These are phyloP conservation scores for Boletus fagicola DNA, from an alignment of 768 basidiomycete species.

Conservation along the genomic window DNA sequence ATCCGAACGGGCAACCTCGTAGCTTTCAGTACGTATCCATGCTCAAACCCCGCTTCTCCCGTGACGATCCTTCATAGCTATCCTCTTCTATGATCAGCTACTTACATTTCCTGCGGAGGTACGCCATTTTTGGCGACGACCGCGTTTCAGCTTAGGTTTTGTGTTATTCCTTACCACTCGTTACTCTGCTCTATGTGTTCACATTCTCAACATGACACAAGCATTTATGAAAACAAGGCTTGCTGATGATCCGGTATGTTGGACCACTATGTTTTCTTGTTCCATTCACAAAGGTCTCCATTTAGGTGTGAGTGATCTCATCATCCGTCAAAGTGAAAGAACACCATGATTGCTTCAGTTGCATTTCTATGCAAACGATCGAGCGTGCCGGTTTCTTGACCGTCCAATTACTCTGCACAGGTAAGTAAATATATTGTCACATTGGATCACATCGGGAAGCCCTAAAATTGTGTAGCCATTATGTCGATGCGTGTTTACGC, in stretches of 20 bases:
- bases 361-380: background rate
- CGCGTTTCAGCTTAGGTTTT: constrained; percentile 32
- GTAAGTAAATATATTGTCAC: background rate
- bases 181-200: constrained; percentile 40
- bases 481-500: constrained; percentile 26
- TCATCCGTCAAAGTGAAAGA: background rate
- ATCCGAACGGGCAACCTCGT: background rate
- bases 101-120: constrained; percentile 45
- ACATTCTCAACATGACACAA: constrained; percentile 37
- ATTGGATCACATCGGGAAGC: background rate
- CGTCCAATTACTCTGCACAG: constrained; percentile 10
- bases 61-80: constrained; percentile 11
- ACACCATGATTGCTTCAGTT: constrained; percentile 1
- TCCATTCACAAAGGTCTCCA: background rate
- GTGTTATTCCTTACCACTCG: constrained; percentile 44
- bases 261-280: too few species aligned
- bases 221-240: constrained; percentile 29
- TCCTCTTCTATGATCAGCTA: constrained; percentile 44
- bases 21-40: constrained; percentile 6
- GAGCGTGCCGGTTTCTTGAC: constrained; percentile 3
- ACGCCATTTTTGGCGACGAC: constrained; percentile 41
- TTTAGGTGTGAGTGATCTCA: constrained; percentile 13
- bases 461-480: background rate
- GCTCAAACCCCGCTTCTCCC: background rate
- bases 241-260: constrained; percentile 1